phyloP scores from a whole-genome alignment of 306 rosid genomes.

The Cicer pinnatifidum region DNA sequence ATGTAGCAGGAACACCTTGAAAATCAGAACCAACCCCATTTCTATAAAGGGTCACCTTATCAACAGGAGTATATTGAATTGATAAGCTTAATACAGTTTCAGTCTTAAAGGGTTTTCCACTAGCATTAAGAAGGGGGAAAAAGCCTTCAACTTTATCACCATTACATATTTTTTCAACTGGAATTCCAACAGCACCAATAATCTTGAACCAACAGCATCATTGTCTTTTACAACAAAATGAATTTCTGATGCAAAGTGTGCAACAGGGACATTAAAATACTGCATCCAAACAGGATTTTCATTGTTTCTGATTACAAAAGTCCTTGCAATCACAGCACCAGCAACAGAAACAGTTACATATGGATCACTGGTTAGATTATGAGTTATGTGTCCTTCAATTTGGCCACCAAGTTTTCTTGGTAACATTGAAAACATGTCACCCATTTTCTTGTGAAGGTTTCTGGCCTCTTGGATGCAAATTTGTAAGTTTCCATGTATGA shows the following conservation, averaged over 20 bases:
- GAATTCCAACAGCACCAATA: slow-evolving; percentile 78
- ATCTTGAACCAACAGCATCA: slow-evolving; percentile 74
- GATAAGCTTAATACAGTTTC: slow-evolving; percentile 69
- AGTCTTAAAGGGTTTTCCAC: slow-evolving; percentile 68
- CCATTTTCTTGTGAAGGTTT: slow-evolving; percentile 67
- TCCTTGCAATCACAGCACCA: slow-evolving; percentile 75
- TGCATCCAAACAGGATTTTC: slow-evolving; percentile 88
- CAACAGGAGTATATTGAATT: slow-evolving; percentile 66
- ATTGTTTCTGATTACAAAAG: slow-evolving; percentile 69
- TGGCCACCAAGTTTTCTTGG: slow-evolving; percentile 49
- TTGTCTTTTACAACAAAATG: slow-evolving; percentile 76
- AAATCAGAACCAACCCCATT: slow-evolving; percentile 55
- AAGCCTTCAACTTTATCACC: slow-evolving; percentile 65
- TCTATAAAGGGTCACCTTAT: slow-evolving; percentile 50
- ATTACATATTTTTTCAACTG: slow-evolving; percentile 55
- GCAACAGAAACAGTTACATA: slow-evolving; percentile 74
- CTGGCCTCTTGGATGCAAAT: slow-evolving; percentile 65
- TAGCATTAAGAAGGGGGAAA: slow-evolving; percentile 59
- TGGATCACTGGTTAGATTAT: slow-evolving; percentile 69
- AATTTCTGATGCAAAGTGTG: slow-evolving; percentile 80
- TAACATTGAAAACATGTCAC: slow-evolving; percentile 54
- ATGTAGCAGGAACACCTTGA: slow-evolving; percentile 71
- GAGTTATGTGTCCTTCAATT: slow-evolving; percentile 48
- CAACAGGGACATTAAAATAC: slow-evolving; percentile 74
- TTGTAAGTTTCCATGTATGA: slow-evolving; percentile 78